Evolutionary conservation across 768 basidiomycete species (phyloP).

Genomic region (Lentinula sp.): DNA sequence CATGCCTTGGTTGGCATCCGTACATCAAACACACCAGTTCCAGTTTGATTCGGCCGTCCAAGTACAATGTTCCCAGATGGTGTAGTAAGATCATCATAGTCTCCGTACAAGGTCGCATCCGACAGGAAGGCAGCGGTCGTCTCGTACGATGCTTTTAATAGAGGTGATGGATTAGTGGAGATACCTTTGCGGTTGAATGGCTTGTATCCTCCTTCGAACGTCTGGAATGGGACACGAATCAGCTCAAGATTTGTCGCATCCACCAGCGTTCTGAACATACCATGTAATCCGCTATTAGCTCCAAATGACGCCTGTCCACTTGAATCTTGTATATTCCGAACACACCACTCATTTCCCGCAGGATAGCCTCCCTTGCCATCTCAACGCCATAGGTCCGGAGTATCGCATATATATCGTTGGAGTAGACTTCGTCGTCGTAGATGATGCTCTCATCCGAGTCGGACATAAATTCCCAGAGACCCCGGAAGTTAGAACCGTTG

Average conservation of each 20-base stretch:
- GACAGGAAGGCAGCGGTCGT: conserved; percentile 92
- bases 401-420: conserved; percentile 93
- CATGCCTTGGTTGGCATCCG: conserved; percentile 41
- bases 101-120: conserved; percentile 90
- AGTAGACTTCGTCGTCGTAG: conserved; percentile 77
- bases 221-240: conserved; percentile 39
- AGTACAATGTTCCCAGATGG: conserved; percentile 91
- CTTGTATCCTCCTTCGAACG: conserved; percentile 96
- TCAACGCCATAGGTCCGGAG: conserved; percentile 94
- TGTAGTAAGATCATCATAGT: conserved; percentile 87
- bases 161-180: conserved; percentile 86
- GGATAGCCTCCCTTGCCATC: conserved; percentile 87
- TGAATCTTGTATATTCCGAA: conserved; percentile 96
- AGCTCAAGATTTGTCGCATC: background rate
- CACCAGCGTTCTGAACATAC: conserved; percentile 37
- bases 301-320: conserved; percentile 89
- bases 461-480: conserved; percentile 75
- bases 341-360: conserved; percentile 86
- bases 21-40: conserved; percentile 94
- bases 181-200: conserved; percentile 98
- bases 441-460: conserved; percentile 51
- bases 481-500: conserved; percentile 90
- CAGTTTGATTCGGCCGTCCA: conserved; percentile 80
- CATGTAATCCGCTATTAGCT: conserved; percentile 99
- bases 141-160: conserved; percentile 97